Base-by-base conservation (phyloP, 306 rosid species). In the Dalbergia oliveri region DNA sequence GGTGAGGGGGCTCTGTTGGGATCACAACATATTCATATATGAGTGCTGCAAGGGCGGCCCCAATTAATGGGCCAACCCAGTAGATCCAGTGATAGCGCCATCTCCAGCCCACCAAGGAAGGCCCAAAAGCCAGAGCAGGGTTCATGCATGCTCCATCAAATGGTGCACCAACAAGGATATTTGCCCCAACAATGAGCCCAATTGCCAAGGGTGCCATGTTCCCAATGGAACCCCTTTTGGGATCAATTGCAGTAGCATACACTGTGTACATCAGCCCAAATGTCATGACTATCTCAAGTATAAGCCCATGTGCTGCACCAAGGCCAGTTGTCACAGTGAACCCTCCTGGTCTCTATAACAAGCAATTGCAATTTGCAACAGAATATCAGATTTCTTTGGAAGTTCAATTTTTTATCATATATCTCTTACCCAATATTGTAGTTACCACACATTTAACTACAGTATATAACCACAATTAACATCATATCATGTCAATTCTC, bases 91-190 rank as follows among this genome's bases (percentile, higher is more conserved):
- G 99, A 75, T 87, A 75, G 23, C 64, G 81, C 99, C 99, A 95
- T 82, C 98, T 88, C 94, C 97, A 88, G 35, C 97, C 98, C 44
- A 95, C 96, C 51, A 95, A 64, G 8, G 99, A 88, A 9, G 99
- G 99, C 66, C 99, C 98, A 61, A 95, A 95, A 8, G 97, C 99
- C 39, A 94, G 74, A 4, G 98, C 99, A 1, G 99, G 99, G 87
- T 93, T 95, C 99, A 93, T 91, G 80, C 89, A 90, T 9, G 94
- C 99, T 51, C 99, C 99, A 37, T 95, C 99, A 47, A 91, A 95
- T 53, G 98, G 93, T 33, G 94, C 97, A 8, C 98, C 99, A 7
- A 87, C 97, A 53, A 95, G 90, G 73, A 89, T 89, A 78, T 95
- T 90, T 6, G 97, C 99, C 45, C 99, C 97, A 13, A 91, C 93